These are phyloP conservation scores for Scenedesmus sp. DNA, from an alignment of 163 green algal species.

Conservation along the genomic window DNA sequence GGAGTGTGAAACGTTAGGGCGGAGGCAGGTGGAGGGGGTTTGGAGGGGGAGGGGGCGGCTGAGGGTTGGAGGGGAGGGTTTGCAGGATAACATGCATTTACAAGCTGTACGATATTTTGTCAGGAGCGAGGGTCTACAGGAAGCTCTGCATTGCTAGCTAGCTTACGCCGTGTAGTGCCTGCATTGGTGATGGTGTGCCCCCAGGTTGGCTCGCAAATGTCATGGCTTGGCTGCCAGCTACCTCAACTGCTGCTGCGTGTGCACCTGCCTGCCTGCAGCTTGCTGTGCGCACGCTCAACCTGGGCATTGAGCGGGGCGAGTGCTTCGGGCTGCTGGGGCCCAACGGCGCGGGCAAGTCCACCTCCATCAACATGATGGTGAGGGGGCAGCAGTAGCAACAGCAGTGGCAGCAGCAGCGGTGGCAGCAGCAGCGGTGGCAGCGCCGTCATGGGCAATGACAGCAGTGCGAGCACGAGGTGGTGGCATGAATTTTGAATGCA, in stretches of 20 bases:
- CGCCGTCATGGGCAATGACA: background rate
- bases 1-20: background rate
- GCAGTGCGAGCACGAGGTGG: background rate
- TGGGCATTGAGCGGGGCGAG: conserved; percentile 87
- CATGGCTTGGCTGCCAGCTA: too few species aligned
- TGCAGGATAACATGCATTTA: background rate
- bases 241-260: background rate
- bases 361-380: conserved; percentile 89
- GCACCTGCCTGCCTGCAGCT: conserved; percentile 64
- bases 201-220: too few species aligned
- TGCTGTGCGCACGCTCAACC: conserved; percentile 82
- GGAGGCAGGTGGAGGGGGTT: background rate
- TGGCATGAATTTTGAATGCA: background rate
- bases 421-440: background rate
- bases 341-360: conserved; percentile 95
- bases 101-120: background rate
- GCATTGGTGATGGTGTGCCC: too few species aligned
- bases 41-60: background rate
- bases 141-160: background rate
- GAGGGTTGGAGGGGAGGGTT: background rate
- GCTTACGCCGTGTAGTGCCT: too few species aligned
- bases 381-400: conserved; percentile 26
- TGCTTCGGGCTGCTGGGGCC: conserved; percentile 93
- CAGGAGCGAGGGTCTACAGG: background rate
- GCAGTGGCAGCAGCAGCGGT: conserved; percentile 14